Evolutionary conservation across 164 flowering plant genomes (phyloP).

Genomic region (Brasenia schreberi): DNA sequence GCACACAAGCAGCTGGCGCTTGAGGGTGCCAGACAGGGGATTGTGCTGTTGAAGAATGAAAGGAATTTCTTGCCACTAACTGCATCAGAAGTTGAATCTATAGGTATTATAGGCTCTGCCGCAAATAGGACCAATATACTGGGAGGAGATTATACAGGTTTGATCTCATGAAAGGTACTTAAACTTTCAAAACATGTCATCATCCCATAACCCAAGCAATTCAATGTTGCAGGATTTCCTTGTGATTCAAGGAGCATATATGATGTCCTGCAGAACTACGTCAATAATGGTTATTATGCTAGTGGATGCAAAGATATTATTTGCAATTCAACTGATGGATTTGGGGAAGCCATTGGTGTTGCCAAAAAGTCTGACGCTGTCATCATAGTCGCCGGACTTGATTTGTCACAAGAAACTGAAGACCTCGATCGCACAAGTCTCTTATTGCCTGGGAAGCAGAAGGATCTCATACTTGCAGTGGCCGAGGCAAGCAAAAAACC

Average conservation of each 20-base stretch:
- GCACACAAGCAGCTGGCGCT: conserved; percentile 63
- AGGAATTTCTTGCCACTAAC: conserved; percentile 58
- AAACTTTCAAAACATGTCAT: too few relatives aligned
- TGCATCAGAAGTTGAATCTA: conserved; percentile 27
- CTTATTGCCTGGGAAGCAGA: conserved; percentile 82
- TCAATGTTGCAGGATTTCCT: conserved; percentile 38
- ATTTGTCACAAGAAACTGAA: conserved; percentile 76
- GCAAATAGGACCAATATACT: conserved; percentile 38
- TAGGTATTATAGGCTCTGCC: conserved; percentile 74
- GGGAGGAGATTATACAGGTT: conserved; percentile 80
- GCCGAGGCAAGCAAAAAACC: conserved; percentile 54
- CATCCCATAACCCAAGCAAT: too few relatives aligned
- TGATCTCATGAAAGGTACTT: not conserved
- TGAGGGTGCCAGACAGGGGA: conserved; percentile 86
- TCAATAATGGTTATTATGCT: conserved; percentile 25
- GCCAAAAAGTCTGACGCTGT: conserved; percentile 61
- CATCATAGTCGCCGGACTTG: conserved; percentile 62
- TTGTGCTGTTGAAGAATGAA: conserved; percentile 79
- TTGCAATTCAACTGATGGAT: conserved; percentile 36
- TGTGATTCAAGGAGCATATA: conserved; percentile 45
- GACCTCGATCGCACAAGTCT: conserved; percentile 74
- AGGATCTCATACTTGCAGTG: conserved; percentile 45
- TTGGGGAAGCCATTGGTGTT: conserved; percentile 42
- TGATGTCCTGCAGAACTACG: conserved; percentile 35
- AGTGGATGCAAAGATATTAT: conserved; percentile 56